Conservation (phyloP, 2,329 filamentous ascomycete species). For the Aspergillus sojae region DNA sequence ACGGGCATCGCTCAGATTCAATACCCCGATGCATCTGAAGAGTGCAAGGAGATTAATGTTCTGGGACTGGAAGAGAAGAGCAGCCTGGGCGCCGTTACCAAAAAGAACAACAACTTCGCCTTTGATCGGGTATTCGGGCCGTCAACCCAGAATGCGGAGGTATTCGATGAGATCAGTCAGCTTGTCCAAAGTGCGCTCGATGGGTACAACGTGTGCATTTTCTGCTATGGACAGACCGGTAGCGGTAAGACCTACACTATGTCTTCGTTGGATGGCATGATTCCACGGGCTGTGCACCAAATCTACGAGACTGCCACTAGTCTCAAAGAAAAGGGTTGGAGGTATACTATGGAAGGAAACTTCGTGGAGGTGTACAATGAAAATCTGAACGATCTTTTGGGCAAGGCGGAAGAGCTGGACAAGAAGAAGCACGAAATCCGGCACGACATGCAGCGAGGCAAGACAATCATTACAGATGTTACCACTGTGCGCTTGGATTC, state of each 20-base stretch:
- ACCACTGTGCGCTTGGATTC: conserved; percentile 77
- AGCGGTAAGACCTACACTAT: conserved; percentile 97
- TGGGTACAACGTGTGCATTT: conserved; percentile 98
- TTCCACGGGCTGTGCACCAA: conserved; percentile 87
- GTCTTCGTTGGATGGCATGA: conserved; percentile 90
- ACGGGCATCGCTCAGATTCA: conserved; percentile 72
- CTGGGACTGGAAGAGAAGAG: conserved; percentile 82
- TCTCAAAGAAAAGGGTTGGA: conserved; percentile 89
- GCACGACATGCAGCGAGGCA: conserved; percentile 79
- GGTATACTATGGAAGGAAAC: conserved; percentile 88
- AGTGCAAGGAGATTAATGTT: conserved; percentile 83
- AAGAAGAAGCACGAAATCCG: conserved; percentile 87
- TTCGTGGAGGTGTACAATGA: conserved; percentile 99
- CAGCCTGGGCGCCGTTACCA: conserved; percentile 73
- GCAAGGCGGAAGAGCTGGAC: conserved; percentile 68
- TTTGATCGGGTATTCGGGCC: conserved; percentile 94
- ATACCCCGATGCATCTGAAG: conserved; percentile 78
- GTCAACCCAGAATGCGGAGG: conserved; percentile 73
- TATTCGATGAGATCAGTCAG: conserved; percentile 96
- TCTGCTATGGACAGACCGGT: conserved; percentile 97
- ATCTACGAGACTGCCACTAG: conserved; percentile 87
- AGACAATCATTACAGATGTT: conserved; percentile 80
- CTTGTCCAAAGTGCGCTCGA: conserved; percentile 94
- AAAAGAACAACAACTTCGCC: conserved; percentile 81
- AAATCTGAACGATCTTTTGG: conserved; percentile 87